A percentile compares a stretch with the other conserved stretches of the same genome.
These are phyloP conservation scores for Salix dunnii DNA, from an alignment of 345 rosid genomes.

Conservation along the genomic window DNA sequence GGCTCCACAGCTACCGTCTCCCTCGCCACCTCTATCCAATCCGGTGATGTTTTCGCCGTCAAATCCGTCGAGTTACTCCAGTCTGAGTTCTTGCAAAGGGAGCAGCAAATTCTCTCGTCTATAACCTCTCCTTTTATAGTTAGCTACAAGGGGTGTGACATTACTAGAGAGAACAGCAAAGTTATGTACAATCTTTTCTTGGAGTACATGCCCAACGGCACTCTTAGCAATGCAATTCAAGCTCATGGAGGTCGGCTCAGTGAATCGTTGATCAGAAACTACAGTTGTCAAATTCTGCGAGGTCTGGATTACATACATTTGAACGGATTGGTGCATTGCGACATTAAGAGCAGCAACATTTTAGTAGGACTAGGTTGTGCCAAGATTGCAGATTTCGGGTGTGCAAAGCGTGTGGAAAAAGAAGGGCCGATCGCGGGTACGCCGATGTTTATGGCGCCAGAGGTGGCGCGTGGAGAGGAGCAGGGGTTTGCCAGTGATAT, in stretches of 20 bases:
- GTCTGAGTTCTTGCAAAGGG: slow-evolving; percentile 51
- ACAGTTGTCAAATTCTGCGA: slow-evolving; percentile 50
- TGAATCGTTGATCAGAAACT: slow-evolving; percentile 35
- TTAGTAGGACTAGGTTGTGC: slow-evolving; percentile 45
- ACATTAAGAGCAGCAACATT: slow-evolving; percentile 66
- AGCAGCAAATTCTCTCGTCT: slow-evolving; percentile 49
- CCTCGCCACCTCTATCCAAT: slow-evolving; percentile 35
- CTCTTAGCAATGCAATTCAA: slow-evolving; percentile 36
- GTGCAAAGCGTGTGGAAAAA: slow-evolving; percentile 43
- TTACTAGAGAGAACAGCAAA: slow-evolving; percentile 34
- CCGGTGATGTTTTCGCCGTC: slow-evolving; percentile 53
- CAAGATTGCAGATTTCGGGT: slow-evolving; percentile 72
- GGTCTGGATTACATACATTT: slow-evolving; percentile 64
- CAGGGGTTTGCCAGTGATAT: slow-evolving; percentile 60
- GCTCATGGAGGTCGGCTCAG: slow-evolving; percentile 39
- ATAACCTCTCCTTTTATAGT: slow-evolving; percentile 48
- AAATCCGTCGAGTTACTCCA: slow-evolving; percentile 49
- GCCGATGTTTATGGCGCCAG: slow-evolving; percentile 79
- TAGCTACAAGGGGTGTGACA: slow-evolving; percentile 53
- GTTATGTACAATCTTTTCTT: slow-evolving; percentile 53
- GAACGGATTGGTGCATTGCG: slow-evolving; percentile 62
- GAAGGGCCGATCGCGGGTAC: slow-evolving; percentile 47
- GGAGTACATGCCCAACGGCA: slow-evolving; percentile 64
- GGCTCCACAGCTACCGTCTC: slow-evolving; percentile 80
- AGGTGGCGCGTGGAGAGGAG: slow-evolving; percentile 77